Evolutionary conservation across 163 green algal genomes (phyloP).

Genomic region (Volvox carteri): DNA sequence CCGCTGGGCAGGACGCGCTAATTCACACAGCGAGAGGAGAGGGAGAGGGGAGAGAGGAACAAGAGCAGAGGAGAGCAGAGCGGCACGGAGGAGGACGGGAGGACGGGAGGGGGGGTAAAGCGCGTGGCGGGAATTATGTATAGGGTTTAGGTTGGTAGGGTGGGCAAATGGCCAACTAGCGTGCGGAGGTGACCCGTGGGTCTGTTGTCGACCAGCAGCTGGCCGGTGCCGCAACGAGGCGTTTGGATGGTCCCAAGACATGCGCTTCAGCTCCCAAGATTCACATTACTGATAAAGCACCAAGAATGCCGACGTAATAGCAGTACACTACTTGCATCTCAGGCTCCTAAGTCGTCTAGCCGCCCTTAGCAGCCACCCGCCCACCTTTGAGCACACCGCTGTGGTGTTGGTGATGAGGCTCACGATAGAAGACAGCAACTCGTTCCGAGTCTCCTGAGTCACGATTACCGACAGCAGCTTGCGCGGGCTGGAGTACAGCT

Average conservation of each 20-base stretch:
- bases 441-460: not conserved
- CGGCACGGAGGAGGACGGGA: not conserved
- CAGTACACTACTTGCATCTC: not conserved
- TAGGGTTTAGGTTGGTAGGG: not conserved
- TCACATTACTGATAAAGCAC: too few species aligned
- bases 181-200: too few species aligned
- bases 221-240: too few species aligned
- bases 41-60: too few species aligned
- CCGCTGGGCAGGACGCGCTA: not conserved
- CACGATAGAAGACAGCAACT: not conserved
- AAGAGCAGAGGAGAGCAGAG: not conserved
- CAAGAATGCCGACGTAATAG: not conserved
- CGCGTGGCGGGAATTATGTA: too few species aligned
- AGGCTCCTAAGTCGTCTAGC: too few species aligned
- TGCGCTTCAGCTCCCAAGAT: too few species aligned
- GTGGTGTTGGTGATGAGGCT: not conserved
- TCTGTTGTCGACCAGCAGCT: too few species aligned
- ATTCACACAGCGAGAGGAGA: too few species aligned
- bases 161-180: too few species aligned
- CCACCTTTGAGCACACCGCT: slow-evolving; percentile 5
- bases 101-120: not conserved
- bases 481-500: not conserved
- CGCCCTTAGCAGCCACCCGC: not conserved
- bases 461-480: not conserved
- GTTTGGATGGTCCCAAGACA: too few species aligned